Conservation (phyloP, 108 stramenopile genomes). For the Skeletonema grethae region DNA sequence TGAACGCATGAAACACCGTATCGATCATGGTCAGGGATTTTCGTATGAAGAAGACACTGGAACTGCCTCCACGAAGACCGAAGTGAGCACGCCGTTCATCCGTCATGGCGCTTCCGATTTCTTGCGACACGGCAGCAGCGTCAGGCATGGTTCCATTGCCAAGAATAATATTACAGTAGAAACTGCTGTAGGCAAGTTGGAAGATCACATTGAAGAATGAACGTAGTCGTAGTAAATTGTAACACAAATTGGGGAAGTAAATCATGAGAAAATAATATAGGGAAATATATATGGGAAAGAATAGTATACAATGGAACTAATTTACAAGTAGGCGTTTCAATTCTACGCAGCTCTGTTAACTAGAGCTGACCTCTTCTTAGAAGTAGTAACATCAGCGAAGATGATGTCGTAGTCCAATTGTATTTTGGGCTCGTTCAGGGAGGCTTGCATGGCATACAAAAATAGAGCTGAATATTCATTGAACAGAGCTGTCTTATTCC, state of each 20-base stretch:
- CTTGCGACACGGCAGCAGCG: slow-evolving; percentile 22
- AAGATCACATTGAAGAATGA: slow-evolving; percentile 10
- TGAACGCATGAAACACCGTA: slow-evolving; percentile 43
- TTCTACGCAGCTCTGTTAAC: not conserved
- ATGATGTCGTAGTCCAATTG: not conserved
- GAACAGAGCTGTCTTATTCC: slow-evolving; percentile 25
- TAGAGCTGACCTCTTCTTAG: not conserved
- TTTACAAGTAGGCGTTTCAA: not conserved
- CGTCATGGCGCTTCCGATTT: slow-evolving; percentile 37
- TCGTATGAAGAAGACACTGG: slow-evolving; percentile 25
- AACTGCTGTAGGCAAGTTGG: slow-evolving; percentile 18
- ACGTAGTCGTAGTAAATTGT: not conserved
- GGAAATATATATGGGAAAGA: no score
- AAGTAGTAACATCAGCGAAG: not conserved
- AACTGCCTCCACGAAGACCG: slow-evolving; percentile 26
- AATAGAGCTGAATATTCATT: slow-evolving; percentile 41
- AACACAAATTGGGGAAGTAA: not conserved
- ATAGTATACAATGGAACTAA: not conserved
- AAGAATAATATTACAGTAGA: slow-evolving; percentile 8
- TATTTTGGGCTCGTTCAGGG: slow-evolving; percentile 11
- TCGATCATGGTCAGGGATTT: slow-evolving; percentile 34
- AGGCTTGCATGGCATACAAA: slow-evolving; percentile 25
- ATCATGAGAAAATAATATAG: no score
- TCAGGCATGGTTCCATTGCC: slow-evolving; percentile 13
- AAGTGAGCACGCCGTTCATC: slow-evolving; percentile 11